phyloP scores from a whole-genome alignment of 164 flowering plant species.

The Vitis amurensis region DNA sequence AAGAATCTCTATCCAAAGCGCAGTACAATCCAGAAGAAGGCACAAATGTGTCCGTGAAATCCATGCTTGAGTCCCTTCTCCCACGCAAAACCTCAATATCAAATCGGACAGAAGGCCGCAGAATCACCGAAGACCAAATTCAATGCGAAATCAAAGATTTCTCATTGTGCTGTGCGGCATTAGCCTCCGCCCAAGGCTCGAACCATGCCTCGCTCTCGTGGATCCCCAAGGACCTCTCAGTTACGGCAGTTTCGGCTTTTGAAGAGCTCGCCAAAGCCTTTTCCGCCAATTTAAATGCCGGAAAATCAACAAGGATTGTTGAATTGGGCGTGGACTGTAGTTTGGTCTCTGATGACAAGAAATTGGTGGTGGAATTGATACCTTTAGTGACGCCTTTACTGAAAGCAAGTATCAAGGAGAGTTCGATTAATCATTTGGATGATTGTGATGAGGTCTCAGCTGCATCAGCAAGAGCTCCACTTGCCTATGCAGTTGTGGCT shows the following conservation, averaged over 20 bases:
- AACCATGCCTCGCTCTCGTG: conserved; percentile 47
- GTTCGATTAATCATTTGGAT: conserved; percentile 51
- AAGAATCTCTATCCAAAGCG: conserved; percentile 35
- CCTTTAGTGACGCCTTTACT: conserved; percentile 58
- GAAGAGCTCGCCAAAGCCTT: conserved; percentile 38
- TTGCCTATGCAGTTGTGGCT: conserved; percentile 73
- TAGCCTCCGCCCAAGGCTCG: conserved; percentile 45
- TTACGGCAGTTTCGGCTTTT: conserved; percentile 42
- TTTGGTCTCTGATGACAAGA: conserved; percentile 37
- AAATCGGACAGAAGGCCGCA: not conserved
- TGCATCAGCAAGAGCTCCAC: conserved; percentile 72
- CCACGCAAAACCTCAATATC: conserved; percentile 16
- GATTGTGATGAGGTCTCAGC: conserved; percentile 60
- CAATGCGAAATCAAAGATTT: conserved; percentile 43
- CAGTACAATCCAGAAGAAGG: conserved; percentile 49
- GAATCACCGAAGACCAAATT: conserved; percentile 15
- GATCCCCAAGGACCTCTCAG: conserved; percentile 54
- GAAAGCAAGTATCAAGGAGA: conserved; percentile 66
- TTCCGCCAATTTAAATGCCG: conserved; percentile 17
- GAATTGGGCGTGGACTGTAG: conserved; percentile 40
- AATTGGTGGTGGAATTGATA: conserved; percentile 59
- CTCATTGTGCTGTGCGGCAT: conserved; percentile 64
- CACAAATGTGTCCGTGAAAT: conserved; percentile 47
- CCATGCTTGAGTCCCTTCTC: conserved; percentile 51
- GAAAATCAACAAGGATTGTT: conserved; percentile 14